These are phyloP conservation scores for Solanum rostratum DNA, from an alignment of 257 asterid species.

Conservation along the genomic window DNA sequence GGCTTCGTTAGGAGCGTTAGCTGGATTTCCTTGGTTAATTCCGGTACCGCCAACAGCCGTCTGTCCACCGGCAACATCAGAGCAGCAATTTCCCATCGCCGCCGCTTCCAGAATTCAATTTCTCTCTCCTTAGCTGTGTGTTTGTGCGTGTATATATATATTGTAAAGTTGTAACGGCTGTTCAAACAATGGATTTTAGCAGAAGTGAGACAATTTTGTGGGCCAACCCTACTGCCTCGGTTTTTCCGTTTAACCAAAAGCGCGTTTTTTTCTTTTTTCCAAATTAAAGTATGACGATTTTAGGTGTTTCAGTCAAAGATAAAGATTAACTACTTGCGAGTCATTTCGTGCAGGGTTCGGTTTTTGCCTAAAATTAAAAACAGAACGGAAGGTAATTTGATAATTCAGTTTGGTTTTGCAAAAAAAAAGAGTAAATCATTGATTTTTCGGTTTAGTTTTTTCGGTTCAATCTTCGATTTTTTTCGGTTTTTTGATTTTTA, in stretches of 20 bases:
- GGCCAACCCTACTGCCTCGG: background rate
- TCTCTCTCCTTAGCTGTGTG: background rate
- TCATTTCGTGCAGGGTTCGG: too few species aligned
- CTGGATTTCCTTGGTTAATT: constrained; percentile 11
- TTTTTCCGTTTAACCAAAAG: background rate
- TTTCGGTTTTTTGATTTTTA: too few species aligned
- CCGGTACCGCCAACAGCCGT: constrained; percentile 73
- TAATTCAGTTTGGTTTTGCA: too few species aligned
- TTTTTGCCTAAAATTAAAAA: too few species aligned
- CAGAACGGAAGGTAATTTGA: too few species aligned
- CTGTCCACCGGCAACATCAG: constrained; percentile 78
- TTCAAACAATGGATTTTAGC: background rate
- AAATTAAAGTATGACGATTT: background rate
- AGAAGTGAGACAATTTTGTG: background rate
- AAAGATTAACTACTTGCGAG: too few species aligned
- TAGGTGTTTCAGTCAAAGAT: background rate
- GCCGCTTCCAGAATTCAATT: background rate
- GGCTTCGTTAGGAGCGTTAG: constrained; percentile 60
- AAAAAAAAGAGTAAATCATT: too few species aligned
- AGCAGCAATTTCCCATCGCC: constrained; percentile 93
- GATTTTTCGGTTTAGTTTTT: too few species aligned
- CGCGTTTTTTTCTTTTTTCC: background rate
- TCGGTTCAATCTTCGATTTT: too few species aligned
- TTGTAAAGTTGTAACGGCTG: background rate
- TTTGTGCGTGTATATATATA: background rate